Evolutionary conservation across 2,329 filamentous ascomycete species (phyloP).

Genomic region (Apiospora pterosperma): DNA sequence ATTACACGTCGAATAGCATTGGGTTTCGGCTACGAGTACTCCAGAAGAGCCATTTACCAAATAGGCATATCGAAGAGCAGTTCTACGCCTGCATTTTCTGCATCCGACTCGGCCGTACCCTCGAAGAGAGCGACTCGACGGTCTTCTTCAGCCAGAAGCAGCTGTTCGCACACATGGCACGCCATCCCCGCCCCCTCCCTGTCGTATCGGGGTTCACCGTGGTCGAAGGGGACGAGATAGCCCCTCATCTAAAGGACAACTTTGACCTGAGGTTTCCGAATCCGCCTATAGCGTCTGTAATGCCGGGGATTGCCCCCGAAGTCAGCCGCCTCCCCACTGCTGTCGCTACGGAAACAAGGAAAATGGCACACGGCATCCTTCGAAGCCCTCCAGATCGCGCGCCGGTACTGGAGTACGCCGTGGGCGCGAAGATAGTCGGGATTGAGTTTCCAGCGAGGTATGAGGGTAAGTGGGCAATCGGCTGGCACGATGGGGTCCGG

Average conservation of each 20-base stretch:
- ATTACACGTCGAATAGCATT: conserved; percentile 42
- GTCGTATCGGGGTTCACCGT: conserved; percentile 45
- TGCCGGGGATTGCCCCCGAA: conserved; percentile 37
- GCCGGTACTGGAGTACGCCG: conserved; percentile 42
- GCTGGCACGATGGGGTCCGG: conserved; percentile 51
- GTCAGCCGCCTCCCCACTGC: conserved; percentile 41
- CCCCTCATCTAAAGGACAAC: conserved; percentile 40
- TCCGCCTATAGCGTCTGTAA: conserved; percentile 37
- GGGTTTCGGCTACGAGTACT: conserved; percentile 52
- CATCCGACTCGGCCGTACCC: conserved; percentile 43
- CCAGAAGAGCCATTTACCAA: conserved; percentile 51
- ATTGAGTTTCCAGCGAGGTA: conserved; percentile 49
- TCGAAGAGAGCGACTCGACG: conserved; percentile 52
- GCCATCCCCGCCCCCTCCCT: conserved; percentile 52
- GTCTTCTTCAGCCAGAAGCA: conserved; percentile 53
- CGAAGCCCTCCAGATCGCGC: conserved; percentile 42
- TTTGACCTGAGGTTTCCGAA: conserved; percentile 50
- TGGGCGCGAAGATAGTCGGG: conserved; percentile 47
- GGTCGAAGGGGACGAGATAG: conserved; percentile 41
- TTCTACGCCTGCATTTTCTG: conserved; percentile 55
- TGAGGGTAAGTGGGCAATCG: conserved; percentile 54
- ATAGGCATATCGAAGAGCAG: conserved; percentile 48
- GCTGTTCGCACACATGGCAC: conserved; percentile 50
- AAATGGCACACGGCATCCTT: conserved; percentile 41
- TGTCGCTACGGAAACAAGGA: conserved; percentile 43